A percentile compares a stretch with the other conserved stretches of the same genome.
Conservation (phyloP, 2,329 filamentous ascomycete genomes). For the Zymoseptoria brevis region DNA sequence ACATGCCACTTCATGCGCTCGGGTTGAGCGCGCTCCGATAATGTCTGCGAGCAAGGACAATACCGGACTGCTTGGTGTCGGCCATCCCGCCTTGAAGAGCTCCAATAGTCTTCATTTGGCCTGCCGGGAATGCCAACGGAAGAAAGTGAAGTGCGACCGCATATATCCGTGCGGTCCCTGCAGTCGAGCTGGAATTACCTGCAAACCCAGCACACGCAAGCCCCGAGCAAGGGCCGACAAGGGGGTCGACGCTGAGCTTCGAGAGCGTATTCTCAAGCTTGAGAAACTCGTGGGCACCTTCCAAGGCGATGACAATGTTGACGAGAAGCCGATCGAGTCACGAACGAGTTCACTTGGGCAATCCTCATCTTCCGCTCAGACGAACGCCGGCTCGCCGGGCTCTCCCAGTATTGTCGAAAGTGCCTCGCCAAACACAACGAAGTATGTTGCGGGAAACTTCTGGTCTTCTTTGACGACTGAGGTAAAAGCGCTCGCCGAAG, state of each 20-base stretch:
- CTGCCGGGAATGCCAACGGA: conserved; percentile 16
- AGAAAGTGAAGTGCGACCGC: conserved; percentile 17
- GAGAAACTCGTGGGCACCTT: conserved; percentile 18
- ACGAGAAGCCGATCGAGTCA: not conserved
- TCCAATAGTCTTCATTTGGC: conserved; percentile 5
- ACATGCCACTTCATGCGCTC: not conserved
- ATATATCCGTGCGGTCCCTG: conserved; percentile 17
- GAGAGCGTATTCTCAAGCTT: conserved; percentile 17
- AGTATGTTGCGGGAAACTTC: conserved; percentile 27
- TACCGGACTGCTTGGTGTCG: not conserved
- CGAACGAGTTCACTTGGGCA: not conserved
- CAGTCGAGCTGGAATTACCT: conserved; percentile 9
- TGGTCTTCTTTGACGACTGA: conserved; percentile 27
- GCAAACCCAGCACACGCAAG: conserved; percentile 13
- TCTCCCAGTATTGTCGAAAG: conserved; percentile 6
- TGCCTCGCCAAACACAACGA: conserved; percentile 15
- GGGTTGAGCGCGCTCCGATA: not conserved
- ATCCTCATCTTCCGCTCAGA: not conserved
- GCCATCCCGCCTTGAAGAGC: not conserved
- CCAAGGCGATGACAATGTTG: conserved; percentile 10
- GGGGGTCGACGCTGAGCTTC: conserved; percentile 16
- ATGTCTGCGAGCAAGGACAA: not conserved
- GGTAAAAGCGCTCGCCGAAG: conserved; percentile 27
- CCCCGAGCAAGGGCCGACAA: conserved; percentile 17
- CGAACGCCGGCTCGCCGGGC: not conserved